Evolutionary conservation across 129 eudicot species (phyloP).

Genomic region (Tagetes patula): DNA sequence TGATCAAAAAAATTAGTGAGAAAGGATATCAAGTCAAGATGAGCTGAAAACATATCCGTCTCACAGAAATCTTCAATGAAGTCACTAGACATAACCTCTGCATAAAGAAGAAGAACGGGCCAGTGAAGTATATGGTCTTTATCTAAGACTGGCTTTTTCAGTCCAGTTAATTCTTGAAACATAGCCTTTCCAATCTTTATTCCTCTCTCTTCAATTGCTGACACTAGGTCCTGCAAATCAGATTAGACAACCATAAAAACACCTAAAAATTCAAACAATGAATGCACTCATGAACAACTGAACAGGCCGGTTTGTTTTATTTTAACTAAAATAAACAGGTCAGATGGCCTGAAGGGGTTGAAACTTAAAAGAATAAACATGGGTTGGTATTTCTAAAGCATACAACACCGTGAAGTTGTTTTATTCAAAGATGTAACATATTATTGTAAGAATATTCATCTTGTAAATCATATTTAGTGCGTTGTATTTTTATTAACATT

Average conservation of each 20-base stretch:
- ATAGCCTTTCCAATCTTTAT: constrained; percentile 70
- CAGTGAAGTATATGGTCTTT: constrained; percentile 77
- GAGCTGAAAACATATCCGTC: constrained; percentile 87
- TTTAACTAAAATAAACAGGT: background rate
- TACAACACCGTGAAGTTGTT: background rate
- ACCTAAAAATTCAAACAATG: background rate
- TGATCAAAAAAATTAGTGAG: constrained; percentile 2
- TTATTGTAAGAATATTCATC: background rate
- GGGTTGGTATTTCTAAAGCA: background rate
- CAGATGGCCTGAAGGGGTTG: background rate
- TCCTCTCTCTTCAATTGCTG: constrained; percentile 74
- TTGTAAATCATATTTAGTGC: background rate
- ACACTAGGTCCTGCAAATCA: constrained; percentile 56
- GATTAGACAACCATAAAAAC: constrained; percentile 11
- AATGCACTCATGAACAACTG: too few species aligned
- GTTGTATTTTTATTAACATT: background rate
- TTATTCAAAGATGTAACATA: constrained; percentile 2
- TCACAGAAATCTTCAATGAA: constrained; percentile 93
- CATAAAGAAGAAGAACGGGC: constrained; percentile 94
- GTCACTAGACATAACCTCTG: constrained; percentile 96
- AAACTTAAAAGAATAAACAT: background rate
- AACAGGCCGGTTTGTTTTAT: background rate
- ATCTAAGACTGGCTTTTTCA: constrained; percentile 72
- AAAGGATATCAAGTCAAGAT: constrained; percentile 96
- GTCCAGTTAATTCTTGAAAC: constrained; percentile 80